Evolutionary conservation across 352 stramenopile genomes (phyloP).

Genomic region (Globisporangium apiculatum): DNA sequence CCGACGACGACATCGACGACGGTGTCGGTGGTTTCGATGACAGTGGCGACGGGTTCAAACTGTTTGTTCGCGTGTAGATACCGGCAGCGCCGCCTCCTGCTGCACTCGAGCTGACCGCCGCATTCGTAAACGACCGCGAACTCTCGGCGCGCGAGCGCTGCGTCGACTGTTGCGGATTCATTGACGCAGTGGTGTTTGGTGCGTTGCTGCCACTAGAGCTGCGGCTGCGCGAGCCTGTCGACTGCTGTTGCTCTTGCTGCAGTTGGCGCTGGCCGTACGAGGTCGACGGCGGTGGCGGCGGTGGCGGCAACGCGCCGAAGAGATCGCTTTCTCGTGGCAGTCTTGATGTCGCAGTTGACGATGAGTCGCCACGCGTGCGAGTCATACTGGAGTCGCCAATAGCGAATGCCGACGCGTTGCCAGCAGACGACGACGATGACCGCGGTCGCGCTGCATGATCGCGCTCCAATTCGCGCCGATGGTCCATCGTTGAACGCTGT

Average conservation of each 20-base stretch:
- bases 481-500: too few relatives aligned
- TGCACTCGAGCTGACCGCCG: background rate
- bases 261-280: background rate
- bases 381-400: background rate
- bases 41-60: background rate
- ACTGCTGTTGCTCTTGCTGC: conserved; percentile 1
- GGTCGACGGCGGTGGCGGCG: conserved; percentile 1
- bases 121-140: conserved; percentile 5
- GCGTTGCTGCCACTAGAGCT: background rate
- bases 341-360: background rate
- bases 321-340: conserved; percentile 2
- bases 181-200: background rate
- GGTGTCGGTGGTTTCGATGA: conserved; percentile 11
- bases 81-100: too few relatives aligned
- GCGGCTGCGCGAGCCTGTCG: background rate
- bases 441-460: conserved; percentile 14
- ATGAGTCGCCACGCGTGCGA: background rate
- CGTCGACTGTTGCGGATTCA: background rate
- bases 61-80: conserved; percentile 1
- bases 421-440: conserved; percentile 13
- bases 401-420: too few relatives aligned
- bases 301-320: conserved; percentile 7
- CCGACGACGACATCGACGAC: conserved; percentile 5
- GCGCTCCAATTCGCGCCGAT: too few relatives aligned
- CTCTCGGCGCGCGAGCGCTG: conserved; percentile 4